These are phyloP conservation scores for Starmerella sp. DNA, from an alignment of 805 yeast genomes.

Conservation along the genomic window DNA sequence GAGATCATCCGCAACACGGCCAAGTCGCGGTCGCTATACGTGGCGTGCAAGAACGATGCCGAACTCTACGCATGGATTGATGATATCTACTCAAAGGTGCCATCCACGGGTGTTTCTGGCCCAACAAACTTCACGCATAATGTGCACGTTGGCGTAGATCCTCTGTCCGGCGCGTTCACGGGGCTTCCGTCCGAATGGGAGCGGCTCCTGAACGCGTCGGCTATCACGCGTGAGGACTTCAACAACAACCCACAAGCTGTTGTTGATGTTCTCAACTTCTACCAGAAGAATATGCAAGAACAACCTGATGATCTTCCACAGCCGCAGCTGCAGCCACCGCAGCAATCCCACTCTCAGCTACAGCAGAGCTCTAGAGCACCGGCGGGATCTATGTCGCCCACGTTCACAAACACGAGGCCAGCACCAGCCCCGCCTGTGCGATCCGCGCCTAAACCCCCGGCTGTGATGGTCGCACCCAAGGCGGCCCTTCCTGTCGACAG, in stretches of 20 bases:
- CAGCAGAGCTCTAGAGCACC: neutral
- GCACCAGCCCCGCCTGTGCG: constrained; percentile 20
- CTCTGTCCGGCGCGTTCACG: constrained; percentile 71
- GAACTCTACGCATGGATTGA: constrained; percentile 88
- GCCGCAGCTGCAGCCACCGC: constrained; percentile 6
- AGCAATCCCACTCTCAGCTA: neutral
- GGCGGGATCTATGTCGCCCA: constrained; percentile 9
- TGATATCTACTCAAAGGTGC: constrained; percentile 45
- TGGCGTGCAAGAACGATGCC: constrained; percentile 64
- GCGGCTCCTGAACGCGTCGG: constrained; percentile 65
- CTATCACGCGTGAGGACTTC: constrained; percentile 80
- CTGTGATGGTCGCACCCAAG: neutral
- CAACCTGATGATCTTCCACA: neutral
- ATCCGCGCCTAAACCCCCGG: constrained; percentile 18
- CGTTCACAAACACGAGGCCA: constrained; percentile 16
- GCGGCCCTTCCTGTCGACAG: neutral
- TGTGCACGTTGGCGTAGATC: constrained; percentile 89
- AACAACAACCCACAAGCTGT: constrained; percentile 90
- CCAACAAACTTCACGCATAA: constrained; percentile 93
- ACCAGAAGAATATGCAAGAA: constrained; percentile 30
- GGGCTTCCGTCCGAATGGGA: constrained; percentile 95
- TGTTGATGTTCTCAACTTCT: constrained; percentile 78
- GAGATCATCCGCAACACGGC: constrained; percentile 44
- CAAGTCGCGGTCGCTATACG: constrained; percentile 50
- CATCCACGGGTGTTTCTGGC: constrained; percentile 52